Conservation (phyloP, 1,284 basidiomycete species). For the Salmacisia buchloeana region DNA sequence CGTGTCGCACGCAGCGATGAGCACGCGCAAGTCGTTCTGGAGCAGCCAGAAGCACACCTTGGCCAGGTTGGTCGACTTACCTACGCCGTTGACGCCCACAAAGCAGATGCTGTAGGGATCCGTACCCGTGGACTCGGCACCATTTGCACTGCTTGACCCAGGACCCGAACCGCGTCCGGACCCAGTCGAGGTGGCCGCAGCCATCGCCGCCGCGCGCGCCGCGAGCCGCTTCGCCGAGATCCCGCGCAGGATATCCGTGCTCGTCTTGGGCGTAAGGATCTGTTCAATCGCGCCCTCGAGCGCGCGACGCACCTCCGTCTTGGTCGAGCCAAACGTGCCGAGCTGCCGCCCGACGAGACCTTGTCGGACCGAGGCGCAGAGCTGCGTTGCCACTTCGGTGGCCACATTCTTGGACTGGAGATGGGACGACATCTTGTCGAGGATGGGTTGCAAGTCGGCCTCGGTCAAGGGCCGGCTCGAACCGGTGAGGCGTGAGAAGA, state of each 20-base stretch:
- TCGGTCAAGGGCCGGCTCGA: conserved; percentile 69
- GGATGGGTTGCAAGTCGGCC: conserved; percentile 76
- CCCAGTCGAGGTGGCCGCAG: conserved; percentile 47
- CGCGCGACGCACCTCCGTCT: conserved; percentile 74
- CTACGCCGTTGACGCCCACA: conserved; percentile 99
- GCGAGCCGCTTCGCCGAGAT: conserved; percentile 55
- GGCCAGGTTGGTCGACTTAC: conserved; percentile 94
- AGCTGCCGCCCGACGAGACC: conserved; percentile 71
- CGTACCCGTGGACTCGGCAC: conserved; percentile 58
- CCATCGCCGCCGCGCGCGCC: conserved; percentile 20
- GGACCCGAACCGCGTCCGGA: conserved; percentile 15
- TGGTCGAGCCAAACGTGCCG: conserved; percentile 51
- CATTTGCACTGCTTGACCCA: conserved; percentile 54
- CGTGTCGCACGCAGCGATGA: conserved; percentile 98
- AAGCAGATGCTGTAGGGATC: conserved; percentile 90
- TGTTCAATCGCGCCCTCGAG: conserved; percentile 82
- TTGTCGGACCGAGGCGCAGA: conserved; percentile 87
- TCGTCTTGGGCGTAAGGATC: conserved; percentile 91
- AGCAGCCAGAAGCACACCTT: conserved; percentile 99
- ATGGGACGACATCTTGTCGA: conserved; percentile 92
- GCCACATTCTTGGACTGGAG: conserved; percentile 99
- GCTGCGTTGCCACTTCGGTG: conserved; percentile 84
- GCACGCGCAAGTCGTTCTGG: conserved; percentile 83
- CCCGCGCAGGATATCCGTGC: conserved; percentile 81
- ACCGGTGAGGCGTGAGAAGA: conserved; percentile 59